Percentiles rank a stretch among this genome's conserved stretches.
phyloP scores from a whole-genome alignment of 495 filamentous ascomycete genomes.

The Daldinia caldariorum region DNA sequence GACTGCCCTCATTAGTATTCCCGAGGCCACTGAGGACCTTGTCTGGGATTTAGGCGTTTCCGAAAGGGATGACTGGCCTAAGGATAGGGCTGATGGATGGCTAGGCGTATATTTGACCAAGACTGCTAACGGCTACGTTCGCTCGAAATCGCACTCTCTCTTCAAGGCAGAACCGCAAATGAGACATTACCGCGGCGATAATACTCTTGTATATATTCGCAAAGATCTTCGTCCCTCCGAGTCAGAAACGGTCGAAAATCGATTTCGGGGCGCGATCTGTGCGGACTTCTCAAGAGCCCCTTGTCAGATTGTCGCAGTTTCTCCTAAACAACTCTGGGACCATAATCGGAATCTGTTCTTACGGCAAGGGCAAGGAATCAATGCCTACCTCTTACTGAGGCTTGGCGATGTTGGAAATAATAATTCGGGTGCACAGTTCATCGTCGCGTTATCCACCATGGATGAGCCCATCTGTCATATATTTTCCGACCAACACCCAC shows the following conservation, averaged over 20 bases:
- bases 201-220: not conserved
- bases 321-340: slow-evolving; percentile 12
- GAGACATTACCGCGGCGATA: not conserved
- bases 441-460: slow-evolving; percentile 10
- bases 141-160: not conserved
- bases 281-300: not conserved
- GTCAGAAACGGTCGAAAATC: not conserved
- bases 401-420: not conserved
- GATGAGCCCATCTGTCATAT: not conserved
- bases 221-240: not conserved
- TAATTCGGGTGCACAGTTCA: not conserved
- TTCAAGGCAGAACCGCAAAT: not conserved
- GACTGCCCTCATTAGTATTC: not conserved
- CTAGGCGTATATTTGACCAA: not conserved
- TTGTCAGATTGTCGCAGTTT: not conserved
- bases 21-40: not conserved
- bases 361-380: slow-evolving; percentile 7
- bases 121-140: not conserved
- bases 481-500: slow-evolving; percentile 5
- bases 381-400: not conserved
- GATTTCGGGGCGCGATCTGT: not conserved
- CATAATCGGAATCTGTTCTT: not conserved
- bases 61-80: slow-evolving; percentile 1
- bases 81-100: not conserved
- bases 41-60: not conserved